Percentiles rank a stretch among this genome's conserved stretches.
These are phyloP conservation scores for Mucor velutinosus DNA, from an alignment of 371 early-diverging fungal genomes.

Conservation along the genomic window DNA sequence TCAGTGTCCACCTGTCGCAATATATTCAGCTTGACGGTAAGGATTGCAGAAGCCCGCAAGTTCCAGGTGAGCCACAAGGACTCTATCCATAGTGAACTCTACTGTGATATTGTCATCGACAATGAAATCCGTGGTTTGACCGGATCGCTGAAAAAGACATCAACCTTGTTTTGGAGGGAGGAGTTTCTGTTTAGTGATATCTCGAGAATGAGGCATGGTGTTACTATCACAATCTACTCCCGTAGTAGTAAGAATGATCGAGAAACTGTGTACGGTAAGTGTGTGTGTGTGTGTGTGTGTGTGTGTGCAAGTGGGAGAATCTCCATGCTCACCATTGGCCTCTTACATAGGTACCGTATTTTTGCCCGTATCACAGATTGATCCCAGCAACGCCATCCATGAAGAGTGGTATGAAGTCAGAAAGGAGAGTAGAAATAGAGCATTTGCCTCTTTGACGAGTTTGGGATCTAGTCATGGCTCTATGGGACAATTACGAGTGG, in stretches of 20 bases:
- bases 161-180: constrained; percentile 50
- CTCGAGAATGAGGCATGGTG: constrained; percentile 41
- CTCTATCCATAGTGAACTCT: constrained; percentile 29
- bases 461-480: constrained; percentile 29
- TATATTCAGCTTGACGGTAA: constrained; percentile 42
- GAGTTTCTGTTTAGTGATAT: constrained; percentile 54
- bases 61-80: constrained; percentile 35
- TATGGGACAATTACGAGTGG: constrained; percentile 60
- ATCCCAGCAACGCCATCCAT: constrained; percentile 15
- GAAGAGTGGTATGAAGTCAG: constrained; percentile 60
- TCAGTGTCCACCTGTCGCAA: constrained; percentile 6
- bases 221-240: constrained; percentile 47
- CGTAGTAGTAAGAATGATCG: constrained; percentile 44
- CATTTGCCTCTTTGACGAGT: constrained; percentile 34
- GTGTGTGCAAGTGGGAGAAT: no score
- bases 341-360: constrained; percentile 9
- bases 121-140: constrained; percentile 57
- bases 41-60: constrained; percentile 52
- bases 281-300: no score
- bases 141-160: constrained; percentile 37
- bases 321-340: no score
- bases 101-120: constrained; percentile 54
- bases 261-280: constrained; percentile 21
- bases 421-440: constrained; percentile 33
- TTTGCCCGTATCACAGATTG: constrained; percentile 30